These are phyloP conservation scores for Penicilliopsis zonata DNA, from an alignment of 495 filamentous ascomycete genomes.

Conservation along the genomic window DNA sequence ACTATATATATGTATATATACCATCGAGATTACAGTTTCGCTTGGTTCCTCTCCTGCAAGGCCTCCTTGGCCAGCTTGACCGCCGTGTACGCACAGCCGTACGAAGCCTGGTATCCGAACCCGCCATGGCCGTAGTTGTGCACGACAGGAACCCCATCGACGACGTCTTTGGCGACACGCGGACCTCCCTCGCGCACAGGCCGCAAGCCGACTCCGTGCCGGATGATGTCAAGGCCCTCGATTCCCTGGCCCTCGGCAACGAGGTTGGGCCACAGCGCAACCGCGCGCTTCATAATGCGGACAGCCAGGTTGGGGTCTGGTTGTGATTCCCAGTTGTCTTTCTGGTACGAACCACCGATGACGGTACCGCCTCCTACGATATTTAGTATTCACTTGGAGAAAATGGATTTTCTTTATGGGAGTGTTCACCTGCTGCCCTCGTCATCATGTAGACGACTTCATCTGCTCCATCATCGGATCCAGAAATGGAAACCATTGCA, in stretches of 20 bases:
- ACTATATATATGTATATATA: too few species aligned
- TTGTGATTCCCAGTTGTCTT: constrained; percentile 69
- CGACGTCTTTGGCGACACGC: constrained; percentile 70
- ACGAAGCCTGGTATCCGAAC: constrained; percentile 83
- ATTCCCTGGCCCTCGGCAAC: constrained; percentile 60
- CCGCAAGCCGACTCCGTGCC: constrained; percentile 80
- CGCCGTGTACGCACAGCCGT: constrained; percentile 64
- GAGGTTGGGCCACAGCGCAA: constrained; percentile 61
- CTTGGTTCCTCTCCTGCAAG: constrained; percentile 19
- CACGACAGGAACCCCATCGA: constrained; percentile 62
- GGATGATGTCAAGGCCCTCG: constrained; percentile 71
- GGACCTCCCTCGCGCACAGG: constrained; percentile 65
- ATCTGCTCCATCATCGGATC: constrained; percentile 68
- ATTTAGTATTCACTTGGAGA: too few species aligned
- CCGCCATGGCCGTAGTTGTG: constrained; percentile 97
- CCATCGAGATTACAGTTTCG: constrained; percentile 30
- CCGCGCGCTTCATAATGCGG: constrained; percentile 78
- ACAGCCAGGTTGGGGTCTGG: constrained; percentile 70
- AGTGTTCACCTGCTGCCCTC: constrained; percentile 67
- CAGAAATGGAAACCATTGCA: constrained; percentile 56
- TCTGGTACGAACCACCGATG: constrained; percentile 79
- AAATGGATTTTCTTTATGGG: constrained; percentile 9
- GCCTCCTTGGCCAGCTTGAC: constrained; percentile 59
- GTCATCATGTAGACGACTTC: constrained; percentile 87
- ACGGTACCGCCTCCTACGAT: constrained; percentile 54